These are phyloP conservation scores for Suillus ampliporus DNA, from an alignment of 768 basidiomycete genomes.

Conservation along the genomic window DNA sequence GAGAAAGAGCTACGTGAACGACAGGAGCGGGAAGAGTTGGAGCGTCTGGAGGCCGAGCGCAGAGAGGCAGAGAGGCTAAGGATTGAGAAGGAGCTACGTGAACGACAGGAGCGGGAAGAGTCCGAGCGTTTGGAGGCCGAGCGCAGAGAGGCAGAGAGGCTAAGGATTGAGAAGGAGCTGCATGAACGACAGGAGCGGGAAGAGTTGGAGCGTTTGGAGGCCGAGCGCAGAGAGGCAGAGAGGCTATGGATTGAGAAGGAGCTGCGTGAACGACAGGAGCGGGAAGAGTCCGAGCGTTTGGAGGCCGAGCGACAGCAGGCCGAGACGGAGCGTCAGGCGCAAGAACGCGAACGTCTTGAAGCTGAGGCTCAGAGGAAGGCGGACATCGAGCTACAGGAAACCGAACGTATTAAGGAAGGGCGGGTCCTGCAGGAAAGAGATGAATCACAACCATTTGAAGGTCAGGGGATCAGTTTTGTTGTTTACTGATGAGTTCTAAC, in stretches of 20 bases:
- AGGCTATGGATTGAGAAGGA: slow-evolving; percentile 8
- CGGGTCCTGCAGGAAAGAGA: slow-evolving; percentile 10
- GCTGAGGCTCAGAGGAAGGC: slow-evolving; percentile 5
- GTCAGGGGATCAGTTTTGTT: slow-evolving; percentile 21
- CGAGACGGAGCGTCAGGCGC: slow-evolving; percentile 11
- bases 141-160: slow-evolving; percentile 30
- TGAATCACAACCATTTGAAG: slow-evolving; percentile 16
- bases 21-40: slow-evolving; percentile 34
- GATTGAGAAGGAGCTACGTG: slow-evolving; percentile 25
- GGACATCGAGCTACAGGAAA: not conserved
- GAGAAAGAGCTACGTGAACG: slow-evolving; percentile 36
- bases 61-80: slow-evolving; percentile 7
- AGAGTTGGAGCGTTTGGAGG: slow-evolving; percentile 33
- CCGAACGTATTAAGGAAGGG: not conserved
- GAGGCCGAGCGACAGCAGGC: slow-evolving; percentile 19
- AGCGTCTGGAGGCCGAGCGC: slow-evolving; percentile 24
- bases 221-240: not conserved
- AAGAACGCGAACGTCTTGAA: slow-evolving; percentile 9
- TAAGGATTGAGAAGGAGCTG: no score
- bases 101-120: slow-evolving; percentile 24
- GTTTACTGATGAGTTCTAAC: slow-evolving; percentile 9
- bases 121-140: slow-evolving; percentile 11
- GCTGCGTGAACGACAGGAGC: not conserved
- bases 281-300: not conserved
- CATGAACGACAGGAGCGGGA: slow-evolving; percentile 32